A percentile compares a stretch with the other conserved stretches of the same genome.
Conservation (phyloP, 2,329 filamentous ascomycete species). For the Ophiostoma perfectum region DNA sequence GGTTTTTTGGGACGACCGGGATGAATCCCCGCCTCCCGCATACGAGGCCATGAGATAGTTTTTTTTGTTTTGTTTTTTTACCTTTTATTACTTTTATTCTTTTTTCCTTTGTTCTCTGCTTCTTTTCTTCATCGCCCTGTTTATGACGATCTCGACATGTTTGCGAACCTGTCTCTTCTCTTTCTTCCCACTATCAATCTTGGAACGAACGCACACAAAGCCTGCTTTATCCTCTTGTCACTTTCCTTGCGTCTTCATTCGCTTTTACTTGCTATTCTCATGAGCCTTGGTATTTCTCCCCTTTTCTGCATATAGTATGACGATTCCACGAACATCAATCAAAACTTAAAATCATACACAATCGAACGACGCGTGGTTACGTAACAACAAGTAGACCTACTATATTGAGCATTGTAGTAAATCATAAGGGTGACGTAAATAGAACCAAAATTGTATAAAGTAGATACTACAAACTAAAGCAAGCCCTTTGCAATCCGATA, state of each 20-base stretch:
- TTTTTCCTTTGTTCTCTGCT: constrained; percentile 17
- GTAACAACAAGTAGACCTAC: no score
- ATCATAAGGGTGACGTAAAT: no score
- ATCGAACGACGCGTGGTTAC: no score
- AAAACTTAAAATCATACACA: not conserved
- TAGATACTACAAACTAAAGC: not conserved
- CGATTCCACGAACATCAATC: not conserved
- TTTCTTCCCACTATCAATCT: not conserved
- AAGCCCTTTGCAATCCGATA: not conserved
- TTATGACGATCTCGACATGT: constrained; percentile 8
- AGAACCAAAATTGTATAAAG: not conserved
- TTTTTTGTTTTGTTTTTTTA: constrained; percentile 10
- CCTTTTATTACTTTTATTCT: not conserved
- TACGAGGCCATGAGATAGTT: constrained; percentile 42
- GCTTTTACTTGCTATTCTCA: not conserved
- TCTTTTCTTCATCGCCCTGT: constrained; percentile 6
- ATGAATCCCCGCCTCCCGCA: constrained; percentile 56
- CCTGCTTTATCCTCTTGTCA: not conserved
- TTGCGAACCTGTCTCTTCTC: not conserved
- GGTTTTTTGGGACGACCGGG: constrained; percentile 49
- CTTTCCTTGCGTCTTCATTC: not conserved
- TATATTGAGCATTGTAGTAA: no score
- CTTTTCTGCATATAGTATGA: constrained; percentile 13
- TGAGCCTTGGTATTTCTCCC: not conserved
- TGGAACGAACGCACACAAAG: not conserved